Conservation (phyloP, 768 basidiomycete species). For the Gloeopeniophorella convolvens region DNA sequence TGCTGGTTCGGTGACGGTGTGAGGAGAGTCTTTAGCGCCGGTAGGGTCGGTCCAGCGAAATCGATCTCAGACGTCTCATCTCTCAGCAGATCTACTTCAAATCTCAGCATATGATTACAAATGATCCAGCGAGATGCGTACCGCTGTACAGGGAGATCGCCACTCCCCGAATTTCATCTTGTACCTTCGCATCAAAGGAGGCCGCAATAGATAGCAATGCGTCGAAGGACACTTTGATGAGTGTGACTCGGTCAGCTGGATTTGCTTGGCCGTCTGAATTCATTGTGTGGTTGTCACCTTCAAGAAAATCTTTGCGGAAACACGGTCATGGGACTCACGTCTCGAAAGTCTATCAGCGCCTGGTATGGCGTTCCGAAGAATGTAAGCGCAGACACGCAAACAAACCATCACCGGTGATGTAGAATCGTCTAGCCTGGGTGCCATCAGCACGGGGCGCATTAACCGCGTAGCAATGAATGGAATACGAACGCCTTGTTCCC, state of each 20-base stretch:
- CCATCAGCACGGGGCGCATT: background rate
- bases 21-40: conserved; percentile 70
- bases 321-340: conserved; percentile 45
- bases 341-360: conserved; percentile 43
- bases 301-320: background rate
- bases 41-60: conserved; percentile 72
- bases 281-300: background rate
- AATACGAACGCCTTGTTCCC: conserved; percentile 8
- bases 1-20: conserved; percentile 43
- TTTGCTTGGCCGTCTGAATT: conserved; percentile 39
- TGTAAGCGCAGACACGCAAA: conserved; percentile 74
- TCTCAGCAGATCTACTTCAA: conserved; percentile 61
- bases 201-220: conserved; percentile 55
- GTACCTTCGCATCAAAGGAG: conserved; percentile 44
- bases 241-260: conserved; percentile 48
- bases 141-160: conserved; percentile 76
- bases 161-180: conserved; percentile 75
- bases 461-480: background rate
- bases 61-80: conserved; percentile 80
- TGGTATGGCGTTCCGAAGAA: conserved; percentile 67
- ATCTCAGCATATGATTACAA: conserved; percentile 10
- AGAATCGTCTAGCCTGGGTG: conserved; percentile 6
- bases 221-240: conserved; percentile 58
- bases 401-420: conserved; percentile 45
- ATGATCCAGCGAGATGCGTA: conserved; percentile 28